Conservation (phyloP, 2,329 filamentous ascomycete species). For the Rosellinia necatrix region DNA sequence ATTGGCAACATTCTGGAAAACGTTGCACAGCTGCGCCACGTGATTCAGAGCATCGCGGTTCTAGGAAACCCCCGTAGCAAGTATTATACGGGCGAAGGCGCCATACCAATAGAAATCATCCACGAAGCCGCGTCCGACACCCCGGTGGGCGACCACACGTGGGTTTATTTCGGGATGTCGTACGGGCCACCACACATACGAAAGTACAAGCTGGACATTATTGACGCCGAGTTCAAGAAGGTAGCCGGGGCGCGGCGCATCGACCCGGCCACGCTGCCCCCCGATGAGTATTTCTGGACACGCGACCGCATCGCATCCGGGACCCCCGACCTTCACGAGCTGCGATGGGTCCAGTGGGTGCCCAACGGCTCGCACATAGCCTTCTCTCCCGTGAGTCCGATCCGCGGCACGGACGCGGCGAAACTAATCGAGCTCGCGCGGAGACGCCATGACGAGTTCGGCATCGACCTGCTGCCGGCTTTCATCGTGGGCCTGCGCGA, state of each 20-base stretch:
- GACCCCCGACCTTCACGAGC: constrained; percentile 46
- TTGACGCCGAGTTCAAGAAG: constrained; percentile 41
- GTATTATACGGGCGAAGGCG: constrained; percentile 40
- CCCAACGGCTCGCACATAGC: constrained; percentile 50
- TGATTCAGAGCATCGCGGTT: constrained; percentile 44
- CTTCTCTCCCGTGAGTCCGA: constrained; percentile 52
- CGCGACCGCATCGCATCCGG: constrained; percentile 41
- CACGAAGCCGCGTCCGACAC: constrained; percentile 38
- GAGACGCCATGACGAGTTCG: constrained; percentile 41
- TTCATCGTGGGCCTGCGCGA: constrained; percentile 49
- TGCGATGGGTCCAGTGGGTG: constrained; percentile 48
- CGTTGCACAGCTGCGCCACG: constrained; percentile 43
- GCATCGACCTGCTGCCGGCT: constrained; percentile 47
- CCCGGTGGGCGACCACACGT: constrained; percentile 43
- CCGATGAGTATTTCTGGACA: constrained; percentile 42
- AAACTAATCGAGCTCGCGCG: constrained; percentile 45
- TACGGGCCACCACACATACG: constrained; percentile 44
- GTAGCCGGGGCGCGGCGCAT: constrained; percentile 40
- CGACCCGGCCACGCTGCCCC: constrained; percentile 42
- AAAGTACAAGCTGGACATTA: constrained; percentile 41
- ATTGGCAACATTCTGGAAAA: constrained; percentile 46
- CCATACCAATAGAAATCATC: constrained; percentile 42
- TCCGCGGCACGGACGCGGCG: constrained; percentile 48
- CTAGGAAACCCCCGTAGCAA: constrained; percentile 42
- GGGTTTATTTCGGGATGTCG: constrained; percentile 44